Evolutionary conservation across 441 rosid species (phyloP).

Genomic region (Croton laevigatus): DNA sequence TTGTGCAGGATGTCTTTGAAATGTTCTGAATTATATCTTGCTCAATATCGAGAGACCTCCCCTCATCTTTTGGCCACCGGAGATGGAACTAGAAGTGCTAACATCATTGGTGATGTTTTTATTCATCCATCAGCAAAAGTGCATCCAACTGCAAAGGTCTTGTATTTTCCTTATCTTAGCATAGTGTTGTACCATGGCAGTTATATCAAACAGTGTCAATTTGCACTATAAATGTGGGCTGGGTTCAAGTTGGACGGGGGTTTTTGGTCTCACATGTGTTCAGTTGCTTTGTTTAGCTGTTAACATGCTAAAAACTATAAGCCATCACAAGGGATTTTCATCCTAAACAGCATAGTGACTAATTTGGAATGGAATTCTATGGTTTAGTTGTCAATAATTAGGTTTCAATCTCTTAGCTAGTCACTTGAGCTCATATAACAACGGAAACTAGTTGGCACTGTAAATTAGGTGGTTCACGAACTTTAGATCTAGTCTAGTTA

Average conservation of each 20-base stretch:
- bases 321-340: neutral
- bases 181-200: neutral
- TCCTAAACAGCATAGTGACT: neutral
- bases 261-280: neutral
- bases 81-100: conserved; percentile 47
- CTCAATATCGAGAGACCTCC: conserved; percentile 50
- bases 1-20: conserved; percentile 60
- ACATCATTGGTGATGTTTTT: conserved; percentile 63
- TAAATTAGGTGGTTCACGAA: neutral
- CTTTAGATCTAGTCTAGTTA: neutral
- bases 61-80: conserved; percentile 59
- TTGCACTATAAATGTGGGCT: neutral
- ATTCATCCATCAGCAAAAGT: conserved; percentile 80
- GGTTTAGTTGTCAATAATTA: neutral
- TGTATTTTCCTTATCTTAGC: neutral
- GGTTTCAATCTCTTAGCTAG: neutral
- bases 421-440: neutral
- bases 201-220: neutral
- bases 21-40: conserved; percentile 70
- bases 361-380: neutral
- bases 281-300: neutral
- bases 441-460: neutral
- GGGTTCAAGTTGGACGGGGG: neutral
- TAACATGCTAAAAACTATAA: neutral
- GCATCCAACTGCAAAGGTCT: conserved; percentile 80